Evolutionary conservation across 352 stramenopile genomes (phyloP).

Genomic region (Globisporangium nagaii): DNA sequence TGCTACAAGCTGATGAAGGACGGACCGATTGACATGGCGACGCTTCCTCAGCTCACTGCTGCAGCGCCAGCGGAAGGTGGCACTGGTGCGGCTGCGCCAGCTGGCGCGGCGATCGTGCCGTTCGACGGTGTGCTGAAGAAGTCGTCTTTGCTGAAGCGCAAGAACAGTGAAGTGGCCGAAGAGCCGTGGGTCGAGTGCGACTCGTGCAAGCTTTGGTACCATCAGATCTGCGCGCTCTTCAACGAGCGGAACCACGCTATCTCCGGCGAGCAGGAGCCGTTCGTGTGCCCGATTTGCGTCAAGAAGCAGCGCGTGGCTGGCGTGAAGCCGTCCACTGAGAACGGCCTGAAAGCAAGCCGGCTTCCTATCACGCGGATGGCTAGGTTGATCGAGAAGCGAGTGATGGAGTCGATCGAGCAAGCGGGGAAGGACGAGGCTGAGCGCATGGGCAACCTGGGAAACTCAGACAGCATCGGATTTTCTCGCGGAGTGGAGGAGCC

Average conservation of each 20-base stretch:
- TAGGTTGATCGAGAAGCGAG: conserved; percentile 75
- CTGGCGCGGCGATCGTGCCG: conserved; percentile 16
- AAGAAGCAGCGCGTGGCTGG: conserved; percentile 75
- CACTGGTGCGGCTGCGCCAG: conserved; percentile 8
- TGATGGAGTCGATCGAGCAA: conserved; percentile 68
- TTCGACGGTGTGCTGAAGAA: conserved; percentile 89
- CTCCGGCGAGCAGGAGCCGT: conserved; percentile 81
- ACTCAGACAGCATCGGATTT: conserved; percentile 80
- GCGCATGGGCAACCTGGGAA: conserved; percentile 78
- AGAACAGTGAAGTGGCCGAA: conserved; percentile 97
- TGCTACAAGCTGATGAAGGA: conserved; percentile 90
- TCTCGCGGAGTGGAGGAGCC: conserved; percentile 53
- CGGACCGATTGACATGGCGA: conserved; percentile 89
- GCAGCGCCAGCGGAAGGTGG: conserved; percentile 42
- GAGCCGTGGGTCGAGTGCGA: conserved; percentile 99
- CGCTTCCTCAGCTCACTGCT: conserved; percentile 68
- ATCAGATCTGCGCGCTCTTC: conserved; percentile 99
- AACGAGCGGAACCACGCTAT: conserved; percentile 98
- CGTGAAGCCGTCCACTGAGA: conserved; percentile 73
- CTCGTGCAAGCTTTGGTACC: conserved; percentile 97
- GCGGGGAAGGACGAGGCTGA: conserved; percentile 71
- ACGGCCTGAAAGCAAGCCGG: conserved; percentile 71
- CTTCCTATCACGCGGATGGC: conserved; percentile 83
- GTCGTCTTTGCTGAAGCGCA: conserved; percentile 93
- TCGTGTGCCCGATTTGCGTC: conserved; percentile 84